Conservation (phyloP, 495 filamentous ascomycete genomes). For the Bathelium albidoporum region DNA sequence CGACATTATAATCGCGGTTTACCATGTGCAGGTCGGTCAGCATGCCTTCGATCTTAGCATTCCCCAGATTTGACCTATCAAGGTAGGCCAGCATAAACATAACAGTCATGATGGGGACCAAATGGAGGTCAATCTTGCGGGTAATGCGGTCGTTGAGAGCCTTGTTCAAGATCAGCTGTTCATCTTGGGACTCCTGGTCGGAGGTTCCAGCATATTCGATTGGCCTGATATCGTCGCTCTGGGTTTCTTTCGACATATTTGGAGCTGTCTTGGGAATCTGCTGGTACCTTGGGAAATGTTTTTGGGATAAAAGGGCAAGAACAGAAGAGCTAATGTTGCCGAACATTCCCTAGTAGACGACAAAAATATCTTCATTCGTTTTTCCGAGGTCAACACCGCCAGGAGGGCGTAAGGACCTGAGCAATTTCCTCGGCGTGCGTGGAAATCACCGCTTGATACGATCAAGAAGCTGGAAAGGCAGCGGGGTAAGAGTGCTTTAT, state of each 20-base stretch:
- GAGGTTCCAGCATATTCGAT: background rate
- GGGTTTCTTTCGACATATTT: background rate
- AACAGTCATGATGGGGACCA: slow-evolving; percentile 32
- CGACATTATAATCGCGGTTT: slow-evolving; percentile 50
- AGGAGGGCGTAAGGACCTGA: background rate
- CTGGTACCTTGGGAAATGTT: background rate
- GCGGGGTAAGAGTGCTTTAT: background rate
- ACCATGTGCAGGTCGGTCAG: slow-evolving; percentile 47
- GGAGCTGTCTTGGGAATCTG: background rate
- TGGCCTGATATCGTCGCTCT: background rate
- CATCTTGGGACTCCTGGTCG: background rate
- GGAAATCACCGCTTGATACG: background rate
- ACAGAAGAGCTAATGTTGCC: background rate
- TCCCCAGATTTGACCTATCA: slow-evolving; percentile 34
- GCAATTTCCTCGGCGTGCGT: too few species aligned
- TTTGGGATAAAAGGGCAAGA: background rate
- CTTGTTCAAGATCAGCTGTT: background rate
- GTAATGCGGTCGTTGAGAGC: slow-evolving; percentile 16
- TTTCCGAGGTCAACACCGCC: background rate
- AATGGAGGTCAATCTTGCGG: slow-evolving; percentile 19
- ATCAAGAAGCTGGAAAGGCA: background rate
- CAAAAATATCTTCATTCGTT: background rate
- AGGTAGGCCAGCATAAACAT: slow-evolving; percentile 35
- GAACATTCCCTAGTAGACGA: background rate
- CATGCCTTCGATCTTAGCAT: slow-evolving; percentile 52